These are phyloP conservation scores for Intubia oerlemansii DNA, from an alignment of 2,329 filamentous ascomycete species.

Conservation along the genomic window DNA sequence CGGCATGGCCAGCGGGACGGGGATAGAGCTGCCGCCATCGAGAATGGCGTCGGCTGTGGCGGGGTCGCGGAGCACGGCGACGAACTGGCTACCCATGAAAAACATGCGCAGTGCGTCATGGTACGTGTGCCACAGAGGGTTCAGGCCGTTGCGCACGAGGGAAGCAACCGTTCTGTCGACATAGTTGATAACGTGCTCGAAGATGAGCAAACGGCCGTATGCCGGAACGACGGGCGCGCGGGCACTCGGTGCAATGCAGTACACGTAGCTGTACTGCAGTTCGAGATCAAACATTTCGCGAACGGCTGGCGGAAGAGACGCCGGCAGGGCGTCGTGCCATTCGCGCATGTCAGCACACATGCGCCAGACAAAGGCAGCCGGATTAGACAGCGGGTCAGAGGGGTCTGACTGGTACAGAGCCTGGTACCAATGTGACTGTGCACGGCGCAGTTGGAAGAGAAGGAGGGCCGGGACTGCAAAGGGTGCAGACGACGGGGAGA, in stretches of 20 bases:
- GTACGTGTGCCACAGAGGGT: constrained; percentile 57
- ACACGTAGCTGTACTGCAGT: constrained; percentile 72
- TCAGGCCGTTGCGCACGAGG: constrained; percentile 34
- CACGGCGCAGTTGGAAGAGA: constrained; percentile 62
- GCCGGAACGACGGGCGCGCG: constrained; percentile 51
- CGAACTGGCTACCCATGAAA: constrained; percentile 45
- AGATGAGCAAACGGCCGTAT: constrained; percentile 61
- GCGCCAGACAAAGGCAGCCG: constrained; percentile 52
- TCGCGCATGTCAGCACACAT: constrained; percentile 55
- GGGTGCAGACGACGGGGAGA: constrained; percentile 19
- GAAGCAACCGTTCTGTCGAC: constrained; percentile 48
- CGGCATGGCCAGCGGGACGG: constrained; percentile 20
- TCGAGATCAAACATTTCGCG: constrained; percentile 71
- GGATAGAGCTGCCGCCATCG: constrained; percentile 21
- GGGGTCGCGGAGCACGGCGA: constrained; percentile 36
- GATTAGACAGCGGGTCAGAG: constrained; percentile 38
- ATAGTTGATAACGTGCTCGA: constrained; percentile 72
- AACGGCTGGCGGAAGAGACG: constrained; percentile 39
- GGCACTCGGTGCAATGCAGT: constrained; percentile 65
- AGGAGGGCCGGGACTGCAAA: constrained; percentile 50
- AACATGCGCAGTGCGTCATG: constrained; percentile 73
- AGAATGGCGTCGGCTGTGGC: constrained; percentile 28
- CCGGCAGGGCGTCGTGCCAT: constrained; percentile 63
- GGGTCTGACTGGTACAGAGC: constrained; percentile 63
- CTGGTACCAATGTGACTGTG: constrained; percentile 81